Evolutionary conservation across 2,329 filamentous ascomycete genomes (phyloP).

Genomic region (Fusarium sp.): DNA sequence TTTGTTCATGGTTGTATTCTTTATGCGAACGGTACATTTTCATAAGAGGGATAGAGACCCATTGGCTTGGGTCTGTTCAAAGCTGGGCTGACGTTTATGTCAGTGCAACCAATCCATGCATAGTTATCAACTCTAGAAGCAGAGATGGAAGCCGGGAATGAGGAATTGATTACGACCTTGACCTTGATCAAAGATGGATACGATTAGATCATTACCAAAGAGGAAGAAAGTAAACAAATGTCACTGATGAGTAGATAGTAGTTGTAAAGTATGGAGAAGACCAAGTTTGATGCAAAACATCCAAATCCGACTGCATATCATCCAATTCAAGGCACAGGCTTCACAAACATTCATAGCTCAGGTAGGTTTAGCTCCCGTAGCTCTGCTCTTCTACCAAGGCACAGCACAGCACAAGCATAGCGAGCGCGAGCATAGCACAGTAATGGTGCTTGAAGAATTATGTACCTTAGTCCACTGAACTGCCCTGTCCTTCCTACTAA

Average conservation of each 20-base stretch:
- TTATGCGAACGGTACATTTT: conserved; percentile 43
- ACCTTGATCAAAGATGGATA: conserved; percentile 1
- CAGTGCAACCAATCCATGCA: conserved; percentile 36
- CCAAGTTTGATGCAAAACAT: conserved; percentile 43
- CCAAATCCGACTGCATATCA: conserved; percentile 39
- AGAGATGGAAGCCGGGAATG: conserved; percentile 32
- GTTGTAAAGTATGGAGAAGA: conserved; percentile 9
- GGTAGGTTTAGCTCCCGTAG: not conserved
- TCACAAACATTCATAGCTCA: conserved; percentile 29
- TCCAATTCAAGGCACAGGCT: conserved; percentile 41
- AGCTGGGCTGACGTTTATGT: conserved; percentile 28
- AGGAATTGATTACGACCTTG: not conserved
- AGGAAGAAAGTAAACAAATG: conserved; percentile 18
- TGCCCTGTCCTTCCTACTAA: conserved; percentile 35
- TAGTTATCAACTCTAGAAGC: conserved; percentile 29
- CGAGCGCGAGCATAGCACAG: conserved; percentile 20
- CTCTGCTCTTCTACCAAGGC: not conserved
- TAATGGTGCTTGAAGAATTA: not conserved
- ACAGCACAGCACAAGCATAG: conserved; percentile 34
- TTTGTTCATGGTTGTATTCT: conserved; percentile 21
- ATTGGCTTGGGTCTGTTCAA: not conserved
- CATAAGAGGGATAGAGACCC: not conserved
- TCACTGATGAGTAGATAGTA: not conserved
- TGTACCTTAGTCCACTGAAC: conserved; percentile 2
- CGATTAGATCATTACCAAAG: conserved; percentile 1